phyloP scores from a whole-genome alignment of 805 yeast genomes.

The Suhomyces xylopsoci region DNA sequence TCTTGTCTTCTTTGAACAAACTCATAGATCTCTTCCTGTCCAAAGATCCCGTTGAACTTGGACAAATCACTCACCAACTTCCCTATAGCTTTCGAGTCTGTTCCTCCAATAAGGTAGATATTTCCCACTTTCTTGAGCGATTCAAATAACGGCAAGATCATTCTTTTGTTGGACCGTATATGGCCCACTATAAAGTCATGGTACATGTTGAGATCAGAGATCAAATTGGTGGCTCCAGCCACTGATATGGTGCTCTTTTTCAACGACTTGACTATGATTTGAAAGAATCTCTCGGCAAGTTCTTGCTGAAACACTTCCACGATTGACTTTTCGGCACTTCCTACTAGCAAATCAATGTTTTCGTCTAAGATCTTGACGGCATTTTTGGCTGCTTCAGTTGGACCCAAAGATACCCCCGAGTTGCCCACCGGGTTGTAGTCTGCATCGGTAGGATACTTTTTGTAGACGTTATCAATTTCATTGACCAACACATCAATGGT shows the following conservation, averaged over 20 bases:
- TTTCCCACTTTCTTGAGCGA: constrained; percentile 85
- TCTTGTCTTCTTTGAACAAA: constrained; percentile 85
- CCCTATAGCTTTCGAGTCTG: constrained; percentile 81
- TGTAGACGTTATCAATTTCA: constrained; percentile 66
- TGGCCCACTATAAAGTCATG: constrained; percentile 59
- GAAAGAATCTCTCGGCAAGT: constrained; percentile 82
- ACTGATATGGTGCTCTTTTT: constrained; percentile 70
- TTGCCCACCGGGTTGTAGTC: constrained; percentile 55
- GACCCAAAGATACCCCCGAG: constrained; percentile 24
- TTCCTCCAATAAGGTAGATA: constrained; percentile 65
- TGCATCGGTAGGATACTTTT: constrained; percentile 52
- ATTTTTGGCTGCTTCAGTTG: constrained; percentile 62
- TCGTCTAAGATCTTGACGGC: constrained; percentile 61
- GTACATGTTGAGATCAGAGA: constrained; percentile 76
- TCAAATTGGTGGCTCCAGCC: constrained; percentile 78
- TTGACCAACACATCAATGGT: constrained; percentile 86
- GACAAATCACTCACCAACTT: constrained; percentile 77
- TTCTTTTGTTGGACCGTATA: constrained; percentile 56
- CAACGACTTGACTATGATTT: constrained; percentile 69
- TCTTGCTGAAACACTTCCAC: constrained; percentile 94
- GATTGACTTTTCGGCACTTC: constrained; percentile 82
- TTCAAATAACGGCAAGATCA: constrained; percentile 70
- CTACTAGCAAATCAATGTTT: constrained; percentile 71
- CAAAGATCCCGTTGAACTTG: constrained; percentile 83
- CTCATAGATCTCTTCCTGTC: constrained; percentile 92